Conservation (phyloP, 495 filamentous ascomycete genomes). For the Xylaria scruposa region DNA sequence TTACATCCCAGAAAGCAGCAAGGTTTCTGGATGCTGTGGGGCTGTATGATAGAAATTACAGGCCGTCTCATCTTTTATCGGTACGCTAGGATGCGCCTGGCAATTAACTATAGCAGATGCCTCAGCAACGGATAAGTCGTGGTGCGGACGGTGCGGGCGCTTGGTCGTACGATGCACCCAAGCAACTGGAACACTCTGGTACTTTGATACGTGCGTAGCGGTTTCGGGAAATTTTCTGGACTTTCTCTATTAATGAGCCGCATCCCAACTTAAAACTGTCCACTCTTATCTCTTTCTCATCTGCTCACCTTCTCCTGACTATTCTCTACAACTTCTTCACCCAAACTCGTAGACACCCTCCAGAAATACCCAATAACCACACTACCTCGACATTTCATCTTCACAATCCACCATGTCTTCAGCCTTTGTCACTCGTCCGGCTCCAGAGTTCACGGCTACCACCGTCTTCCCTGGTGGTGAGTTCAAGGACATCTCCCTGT, state of each 20-base stretch:
- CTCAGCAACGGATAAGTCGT: not conserved
- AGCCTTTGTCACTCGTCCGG: conserved; percentile 60
- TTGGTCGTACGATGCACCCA: conserved; percentile 11
- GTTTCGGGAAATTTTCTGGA: conserved; percentile 10
- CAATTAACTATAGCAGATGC: not conserved
- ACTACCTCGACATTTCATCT: not conserved
- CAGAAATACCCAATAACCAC: not conserved
- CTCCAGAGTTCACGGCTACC: conserved; percentile 56
- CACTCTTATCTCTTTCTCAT: not conserved
- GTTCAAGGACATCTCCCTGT: conserved; percentile 53
- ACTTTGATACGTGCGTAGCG: not conserved
- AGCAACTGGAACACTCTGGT: not conserved
- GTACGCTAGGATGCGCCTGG: conserved; percentile 6
- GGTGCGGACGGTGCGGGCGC: conserved; percentile 18
- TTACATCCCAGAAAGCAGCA: not conserved
- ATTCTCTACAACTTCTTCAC: not conserved
- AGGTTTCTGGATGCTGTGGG: conserved; percentile 1
- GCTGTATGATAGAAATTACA: not conserved
- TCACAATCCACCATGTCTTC: conserved; percentile 35
- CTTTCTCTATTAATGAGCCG: not conserved
- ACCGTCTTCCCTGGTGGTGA: conserved; percentile 53
- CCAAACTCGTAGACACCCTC: not conserved
- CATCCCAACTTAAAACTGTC: not conserved
- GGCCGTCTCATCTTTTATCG: not conserved
- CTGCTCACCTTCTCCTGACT: not conserved